Conservation (phyloP, 805 yeast genomes). For the Starmera caribaea region DNA sequence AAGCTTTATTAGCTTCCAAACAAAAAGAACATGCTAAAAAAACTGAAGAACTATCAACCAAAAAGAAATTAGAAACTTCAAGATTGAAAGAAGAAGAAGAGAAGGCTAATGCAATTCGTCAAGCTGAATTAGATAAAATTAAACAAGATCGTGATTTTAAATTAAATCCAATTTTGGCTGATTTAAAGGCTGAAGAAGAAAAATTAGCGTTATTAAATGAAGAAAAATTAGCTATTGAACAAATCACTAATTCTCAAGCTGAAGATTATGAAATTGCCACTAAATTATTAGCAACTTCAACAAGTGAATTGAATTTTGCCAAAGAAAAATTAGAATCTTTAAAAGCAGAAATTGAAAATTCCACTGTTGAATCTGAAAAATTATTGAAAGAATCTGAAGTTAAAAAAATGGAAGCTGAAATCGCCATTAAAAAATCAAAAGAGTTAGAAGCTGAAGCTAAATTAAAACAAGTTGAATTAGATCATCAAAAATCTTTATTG, state of each 20-base stretch:
- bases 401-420: conserved; percentile 21
- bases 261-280: conserved; percentile 34
- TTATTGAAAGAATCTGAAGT: conserved; percentile 22
- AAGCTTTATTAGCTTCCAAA: conserved; percentile 22
- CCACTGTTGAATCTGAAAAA: conserved; percentile 21
- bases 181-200: conserved; percentile 37
- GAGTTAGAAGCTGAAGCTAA: conserved; percentile 28
- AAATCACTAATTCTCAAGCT: conserved; percentile 33
- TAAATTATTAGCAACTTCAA: conserved; percentile 32
- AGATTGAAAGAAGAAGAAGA: conserved; percentile 24
- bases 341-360: conserved; percentile 21
- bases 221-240: conserved; percentile 37
- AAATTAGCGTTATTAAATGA: conserved; percentile 40
- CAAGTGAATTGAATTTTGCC: conserved; percentile 33
- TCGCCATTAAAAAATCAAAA: conserved; percentile 23
- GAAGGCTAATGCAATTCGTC: conserved; percentile 36
- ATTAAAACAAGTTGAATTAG: conserved; percentile 27
- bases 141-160: conserved; percentile 45
- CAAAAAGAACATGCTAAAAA: conserved; percentile 25
- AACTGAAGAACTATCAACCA: conserved; percentile 19
- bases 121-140: conserved; percentile 29
- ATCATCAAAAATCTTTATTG: conserved; percentile 25
- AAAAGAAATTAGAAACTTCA: conserved; percentile 19
- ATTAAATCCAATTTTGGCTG: conserved; percentile 45
- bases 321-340: conserved; percentile 13